phyloP scores from a whole-genome alignment of 2,329 filamentous ascomycete genomes.

The Pseudogymnoascus sp. region DNA sequence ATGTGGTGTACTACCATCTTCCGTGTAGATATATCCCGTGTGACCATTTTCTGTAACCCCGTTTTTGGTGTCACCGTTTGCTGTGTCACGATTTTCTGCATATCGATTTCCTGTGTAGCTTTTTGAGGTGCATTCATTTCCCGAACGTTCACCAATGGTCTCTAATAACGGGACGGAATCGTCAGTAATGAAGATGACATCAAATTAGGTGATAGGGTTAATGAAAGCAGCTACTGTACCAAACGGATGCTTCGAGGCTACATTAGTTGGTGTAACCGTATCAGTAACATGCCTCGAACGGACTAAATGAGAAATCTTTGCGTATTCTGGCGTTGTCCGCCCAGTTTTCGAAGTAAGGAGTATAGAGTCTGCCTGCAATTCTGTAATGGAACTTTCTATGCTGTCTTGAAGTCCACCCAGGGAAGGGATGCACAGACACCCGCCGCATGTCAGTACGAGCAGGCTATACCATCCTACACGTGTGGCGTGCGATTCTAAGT shows the following conservation, averaged over 20 bases:
- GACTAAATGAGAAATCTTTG: background rate
- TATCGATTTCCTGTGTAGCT: background rate
- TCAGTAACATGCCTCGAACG: background rate
- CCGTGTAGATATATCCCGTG: background rate
- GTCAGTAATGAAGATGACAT: background rate
- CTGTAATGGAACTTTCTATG: conserved; percentile 1
- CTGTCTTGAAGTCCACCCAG: background rate
- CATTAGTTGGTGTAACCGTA: background rate
- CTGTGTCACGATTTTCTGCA: background rate
- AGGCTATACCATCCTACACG: background rate
- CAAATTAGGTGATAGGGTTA: background rate
- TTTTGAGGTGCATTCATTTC: background rate
- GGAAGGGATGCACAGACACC: conserved; percentile 16
- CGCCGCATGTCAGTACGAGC: conserved; percentile 10
- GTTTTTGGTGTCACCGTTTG: background rate
- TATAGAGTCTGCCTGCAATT: background rate
- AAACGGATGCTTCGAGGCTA: background rate
- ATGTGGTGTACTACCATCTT: background rate
- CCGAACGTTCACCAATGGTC: background rate
- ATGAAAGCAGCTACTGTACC: background rate
- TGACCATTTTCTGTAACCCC: background rate
- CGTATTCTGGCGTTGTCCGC: background rate
- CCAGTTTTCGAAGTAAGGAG: background rate
- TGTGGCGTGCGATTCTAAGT: background rate
- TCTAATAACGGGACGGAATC: background rate